phyloP scores from a whole-genome alignment of 139 green algal species.

The Volvox africanus region DNA sequence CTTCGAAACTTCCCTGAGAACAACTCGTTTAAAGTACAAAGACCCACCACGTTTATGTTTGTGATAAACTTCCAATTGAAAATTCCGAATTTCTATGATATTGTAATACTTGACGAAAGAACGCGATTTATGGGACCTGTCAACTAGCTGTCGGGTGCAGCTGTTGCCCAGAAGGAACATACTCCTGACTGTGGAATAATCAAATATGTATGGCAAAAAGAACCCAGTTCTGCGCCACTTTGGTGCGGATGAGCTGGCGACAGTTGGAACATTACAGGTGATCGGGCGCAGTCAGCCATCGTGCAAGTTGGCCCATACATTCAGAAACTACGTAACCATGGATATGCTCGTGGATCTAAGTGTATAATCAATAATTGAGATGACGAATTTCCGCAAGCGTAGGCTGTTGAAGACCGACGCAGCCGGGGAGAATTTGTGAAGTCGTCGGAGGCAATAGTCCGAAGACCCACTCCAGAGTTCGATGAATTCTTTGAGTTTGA shows the following conservation, averaged over 20 bases:
- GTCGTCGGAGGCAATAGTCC: background rate
- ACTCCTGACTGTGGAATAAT: no score
- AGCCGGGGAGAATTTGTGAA: background rate
- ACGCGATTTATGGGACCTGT: no score
- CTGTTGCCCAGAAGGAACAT: no score
- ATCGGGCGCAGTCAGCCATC: no score
- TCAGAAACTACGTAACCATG: background rate
- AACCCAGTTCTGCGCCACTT: slow-evolving; percentile 37
- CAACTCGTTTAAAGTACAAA: no score
- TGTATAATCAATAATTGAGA: background rate
- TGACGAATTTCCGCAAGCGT: background rate
- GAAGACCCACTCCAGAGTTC: background rate
- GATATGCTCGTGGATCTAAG: background rate
- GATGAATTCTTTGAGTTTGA: slow-evolving; percentile 41
- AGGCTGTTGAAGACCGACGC: background rate
- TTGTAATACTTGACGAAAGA: no score
- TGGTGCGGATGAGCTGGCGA: slow-evolving; percentile 15
- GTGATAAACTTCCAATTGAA: no score
- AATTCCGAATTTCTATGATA: no score
- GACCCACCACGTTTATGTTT: no score
- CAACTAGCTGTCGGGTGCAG: no score
- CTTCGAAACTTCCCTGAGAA: no score
- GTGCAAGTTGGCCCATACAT: background rate
- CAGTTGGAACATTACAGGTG: slow-evolving; percentile 1
- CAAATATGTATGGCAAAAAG: slow-evolving; percentile 9